Base-by-base conservation (phyloP, 371 early-diverging fungal genomes). In the Mortierella sp. region DNA sequence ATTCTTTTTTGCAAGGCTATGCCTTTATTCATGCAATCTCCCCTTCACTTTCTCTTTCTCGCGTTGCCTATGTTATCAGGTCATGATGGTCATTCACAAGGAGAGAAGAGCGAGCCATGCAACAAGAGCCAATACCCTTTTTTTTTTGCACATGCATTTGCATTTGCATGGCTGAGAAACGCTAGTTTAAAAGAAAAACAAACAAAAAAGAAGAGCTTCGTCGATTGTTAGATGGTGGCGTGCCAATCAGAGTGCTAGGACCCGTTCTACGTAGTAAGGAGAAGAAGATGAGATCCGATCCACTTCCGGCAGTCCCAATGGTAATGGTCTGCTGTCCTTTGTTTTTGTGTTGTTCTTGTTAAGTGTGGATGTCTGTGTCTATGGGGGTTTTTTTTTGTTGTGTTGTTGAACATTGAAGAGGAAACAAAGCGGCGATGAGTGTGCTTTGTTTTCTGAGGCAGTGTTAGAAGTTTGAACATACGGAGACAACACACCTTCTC, bases 241-340 rank as follows among this genome's bases (percentile, higher is more conserved):
- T 37, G 64, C 64, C 64, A 64, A 64, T 64, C 64, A 64, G 21
- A 64, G 10, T 34, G 21, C 10, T 37, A 64, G 64, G 9, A 64
- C 48, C 1, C 13, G 8, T 9, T 37, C 24, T 19, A n/a, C n/a
- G n/a, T 19, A 34, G 19, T 16, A 34, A n/a, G n/a, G n/a, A n/a
- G n/a, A n/a, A n/a, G 19, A 19, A 64, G 64, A 64, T 64, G 64
- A 64, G 64, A 64, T 64, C 64, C 64, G 64, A 64, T 5, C 21
- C 64, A 64, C 59, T 59, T 28, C 59, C 59, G n/a, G 16, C 59
- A 28, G 28, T 59, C 19, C 59, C 61, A 31, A 59, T 59, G 28
- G 34, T 31, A 28, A 11, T 53, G 43, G 43, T 40, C 43, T 40
- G 43, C 53, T 53, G 19, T 53, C 16, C 24, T 24, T 53, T 53